Evolutionary conservation across 768 basidiomycete species (phyloP).

Genomic region (Podaxis mareebaensis): DNA sequence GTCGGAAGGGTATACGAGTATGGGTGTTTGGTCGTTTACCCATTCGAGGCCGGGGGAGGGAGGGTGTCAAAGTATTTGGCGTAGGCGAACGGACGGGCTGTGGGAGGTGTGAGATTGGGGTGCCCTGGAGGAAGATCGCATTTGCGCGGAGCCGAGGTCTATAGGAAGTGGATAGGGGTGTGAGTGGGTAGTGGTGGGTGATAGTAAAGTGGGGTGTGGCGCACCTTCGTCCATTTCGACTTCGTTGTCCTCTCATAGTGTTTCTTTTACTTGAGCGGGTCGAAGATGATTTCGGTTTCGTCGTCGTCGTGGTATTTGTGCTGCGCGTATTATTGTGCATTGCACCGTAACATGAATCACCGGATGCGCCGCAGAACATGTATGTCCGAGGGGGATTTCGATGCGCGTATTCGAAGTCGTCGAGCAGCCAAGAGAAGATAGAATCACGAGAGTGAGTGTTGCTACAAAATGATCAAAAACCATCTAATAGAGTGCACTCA

Average conservation of each 20-base stretch:
- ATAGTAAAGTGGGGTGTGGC: neutral
- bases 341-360: neutral
- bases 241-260: slow-evolving; percentile 31
- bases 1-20: slow-evolving; percentile 70
- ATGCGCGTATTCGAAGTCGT: neutral
- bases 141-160: slow-evolving; percentile 56
- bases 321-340: slow-evolving; percentile 27
- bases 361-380: neutral
- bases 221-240: slow-evolving; percentile 39
- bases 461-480: neutral
- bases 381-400: too few relatives aligned
- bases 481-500: too few relatives aligned
- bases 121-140: slow-evolving; percentile 61
- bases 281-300: slow-evolving; percentile 26
- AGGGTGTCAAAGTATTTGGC: slow-evolving; percentile 70
- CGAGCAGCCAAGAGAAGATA: neutral
- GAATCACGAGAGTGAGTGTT: too few relatives aligned
- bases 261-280: neutral
- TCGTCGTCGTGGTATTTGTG: slow-evolving; percentile 42
- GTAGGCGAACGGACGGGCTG: slow-evolving; percentile 78
- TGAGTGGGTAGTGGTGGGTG: too few relatives aligned
- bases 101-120: slow-evolving; percentile 77
- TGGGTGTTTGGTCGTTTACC: slow-evolving; percentile 82
- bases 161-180: too few relatives aligned
- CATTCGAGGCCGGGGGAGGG: slow-evolving; percentile 80